Conservation (phyloP, 176 grass and related monocot species). For the Dendrocalamus sinicus region DNA sequence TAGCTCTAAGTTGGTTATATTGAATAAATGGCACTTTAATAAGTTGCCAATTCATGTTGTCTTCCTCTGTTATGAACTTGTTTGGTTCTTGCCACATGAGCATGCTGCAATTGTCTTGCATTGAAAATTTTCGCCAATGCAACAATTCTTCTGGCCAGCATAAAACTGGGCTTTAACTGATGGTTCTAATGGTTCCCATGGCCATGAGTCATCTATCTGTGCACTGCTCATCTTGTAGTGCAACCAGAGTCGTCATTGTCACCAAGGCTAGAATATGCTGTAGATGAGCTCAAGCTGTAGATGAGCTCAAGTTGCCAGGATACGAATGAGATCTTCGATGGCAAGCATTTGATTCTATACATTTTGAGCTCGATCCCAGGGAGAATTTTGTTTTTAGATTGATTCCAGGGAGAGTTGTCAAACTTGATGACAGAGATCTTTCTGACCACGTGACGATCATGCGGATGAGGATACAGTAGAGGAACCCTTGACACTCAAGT, state of each 20-base stretch:
- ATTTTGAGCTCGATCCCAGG: background rate
- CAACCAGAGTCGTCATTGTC: background rate
- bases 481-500: background rate
- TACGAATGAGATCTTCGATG: background rate
- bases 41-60: background rate
- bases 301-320: slow-evolving; percentile 16
- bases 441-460: background rate
- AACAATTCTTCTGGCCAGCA: background rate
- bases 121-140: background rate
- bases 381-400: background rate
- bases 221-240: background rate
- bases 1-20: background rate
- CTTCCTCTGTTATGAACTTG: background rate
- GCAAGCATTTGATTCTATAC: background rate
- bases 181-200: background rate
- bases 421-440: background rate
- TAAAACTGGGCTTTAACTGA: background rate
- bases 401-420: background rate
- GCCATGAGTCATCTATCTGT: background rate
- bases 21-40: background rate
- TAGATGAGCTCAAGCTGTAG: slow-evolving; percentile 9
- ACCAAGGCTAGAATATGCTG: slow-evolving; percentile 2
- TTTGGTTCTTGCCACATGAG: slow-evolving; percentile 8
- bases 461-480: background rate
- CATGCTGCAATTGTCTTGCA: slow-evolving; percentile 3